Percentiles rank a stretch among this genome's conserved stretches.
phyloP scores from a whole-genome alignment of 768 basidiomycete species.

The Termitomyces sp. region DNA sequence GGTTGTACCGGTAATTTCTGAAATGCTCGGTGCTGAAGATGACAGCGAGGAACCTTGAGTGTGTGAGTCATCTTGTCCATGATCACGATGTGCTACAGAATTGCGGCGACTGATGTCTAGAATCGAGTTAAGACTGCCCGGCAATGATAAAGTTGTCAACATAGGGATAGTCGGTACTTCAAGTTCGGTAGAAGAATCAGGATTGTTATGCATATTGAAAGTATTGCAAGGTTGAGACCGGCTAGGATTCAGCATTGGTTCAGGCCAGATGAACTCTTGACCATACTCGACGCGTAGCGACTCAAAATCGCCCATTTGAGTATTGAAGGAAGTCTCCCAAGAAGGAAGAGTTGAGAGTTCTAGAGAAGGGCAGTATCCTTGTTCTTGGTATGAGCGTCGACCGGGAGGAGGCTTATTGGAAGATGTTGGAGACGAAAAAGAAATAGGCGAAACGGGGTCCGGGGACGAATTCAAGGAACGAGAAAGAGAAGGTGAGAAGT shows the following conservation, averaged over 20 bases:
- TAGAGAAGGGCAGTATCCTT: conserved; percentile 13
- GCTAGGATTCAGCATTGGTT: conserved; percentile 7
- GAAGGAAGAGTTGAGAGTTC: conserved; percentile 18
- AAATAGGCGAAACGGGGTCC: conserved; percentile 10
- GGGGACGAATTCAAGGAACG: conserved; percentile 5
- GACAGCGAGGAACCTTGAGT: conserved; percentile 5
- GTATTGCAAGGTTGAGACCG: conserved; percentile 6
- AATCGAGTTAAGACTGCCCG: conserved; percentile 19
- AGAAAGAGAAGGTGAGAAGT: conserved; percentile 1
- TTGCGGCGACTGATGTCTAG: conserved; percentile 8
- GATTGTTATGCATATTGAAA: conserved; percentile 5
- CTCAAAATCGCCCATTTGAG: conserved; percentile 13
- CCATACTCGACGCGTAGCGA: conserved; percentile 2
- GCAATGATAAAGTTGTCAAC: conserved; percentile 21
- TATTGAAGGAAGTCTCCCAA: conserved; percentile 24
- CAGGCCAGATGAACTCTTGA: neutral
- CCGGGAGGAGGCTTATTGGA: conserved; percentile 14
- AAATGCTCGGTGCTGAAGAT: conserved; percentile 5
- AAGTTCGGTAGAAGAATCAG: conserved; percentile 19
- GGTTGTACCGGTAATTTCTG: conserved; percentile 8
- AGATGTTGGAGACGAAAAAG: conserved; percentile 23
- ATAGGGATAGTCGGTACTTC: conserved; percentile 19
- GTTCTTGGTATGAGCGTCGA: conserved; percentile 10
- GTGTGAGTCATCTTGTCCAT: neutral
- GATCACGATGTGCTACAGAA: conserved; percentile 3